Evolutionary conservation across 768 basidiomycete genomes (phyloP), one percentile per base, ranked within the genome.

Genomic region (Fomitopsis serialis): DNA sequence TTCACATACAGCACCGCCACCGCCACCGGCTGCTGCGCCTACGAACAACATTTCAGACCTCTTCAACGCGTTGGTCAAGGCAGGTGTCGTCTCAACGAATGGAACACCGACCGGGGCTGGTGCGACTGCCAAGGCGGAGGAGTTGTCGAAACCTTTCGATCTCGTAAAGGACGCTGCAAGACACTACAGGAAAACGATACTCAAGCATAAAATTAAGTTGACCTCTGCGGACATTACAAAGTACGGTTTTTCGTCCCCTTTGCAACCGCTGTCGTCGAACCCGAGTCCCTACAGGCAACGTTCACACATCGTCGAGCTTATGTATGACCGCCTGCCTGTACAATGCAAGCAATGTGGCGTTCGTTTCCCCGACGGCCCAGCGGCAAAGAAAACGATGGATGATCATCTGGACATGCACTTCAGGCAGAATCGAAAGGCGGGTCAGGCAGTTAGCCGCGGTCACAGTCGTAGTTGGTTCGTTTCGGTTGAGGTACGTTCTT

Each of bases 361-460:
- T 50, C 86, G 96, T 42, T 96, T 95, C 69, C 73, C 87, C 45
- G 89, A 91, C 60, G 82, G 80, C 27, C 65, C 72, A 24, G 62
- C 74, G 50, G 93, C 90, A 55, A 91, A 86, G 72, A 86, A 83
- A 66, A 76, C 72, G 36, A 78, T 94, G 76, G 82, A 95, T 61
- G 82, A 85, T 54, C 97, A 99, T 66, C 78, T 98, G 62, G 96
- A 99, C 67, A 89, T 91, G 87, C 96, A 99, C 69, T 98, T 97
- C 72, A 79, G 85, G 66, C 88, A 96, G 66, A 98, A 98, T 64
- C 81, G 87, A 55, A 89, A 89, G 68, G 84, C 85, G 24, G 84
- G 76, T 62, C 86, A 88, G 67, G 85, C 83, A 40, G 70, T 81
- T 17, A 92, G 90, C 0, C 79, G 96, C 54, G 93, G 92, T 35